Base-by-base conservation (phyloP, 305 asterid genomes). In the Ajuga reptans region DNA sequence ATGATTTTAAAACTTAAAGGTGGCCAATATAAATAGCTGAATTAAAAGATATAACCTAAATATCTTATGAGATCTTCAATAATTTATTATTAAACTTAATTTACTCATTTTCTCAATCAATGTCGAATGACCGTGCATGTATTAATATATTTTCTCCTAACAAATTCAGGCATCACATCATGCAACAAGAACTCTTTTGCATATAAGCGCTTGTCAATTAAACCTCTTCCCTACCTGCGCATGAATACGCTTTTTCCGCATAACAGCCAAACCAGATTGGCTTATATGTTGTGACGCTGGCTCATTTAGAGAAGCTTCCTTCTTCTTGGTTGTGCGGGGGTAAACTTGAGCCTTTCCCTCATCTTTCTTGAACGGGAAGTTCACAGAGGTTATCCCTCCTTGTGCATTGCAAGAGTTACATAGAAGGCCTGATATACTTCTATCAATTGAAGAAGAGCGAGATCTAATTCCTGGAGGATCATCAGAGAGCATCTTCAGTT, bases 231-330 rank as follows among this genome's bases (percentile, higher is more conserved):
- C 84, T 68, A 89, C 96, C 96, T 89, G 96, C 60, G 88, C 85
- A 78, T 84, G 92, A 39, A 89, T 81, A 11, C 95, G 89, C 75
- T 86, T 87, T 78, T 89, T 89, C 63, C 92, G 82, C 51, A 77
- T 78, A 36, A 89, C 87, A 11, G 91, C 84, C 71, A 82, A 77
- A 58, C 89, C 84, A 21, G 95, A 83, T 81, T 83, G 95, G 72
- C 87, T 83, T 78, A 73, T 75, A 73, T 82, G 81, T 51, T 82
- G 92, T 55, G 88, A 84, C 62, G 79, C 80, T 53, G 83, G 78
- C 72, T 82, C 89, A 77, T 76, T 75, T 16, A 69, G 72, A 74
- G 89, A 79, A 77, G 77, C 75, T 57, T 83, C 91, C 76, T 83
- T 87, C 78, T 81, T 79, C 72, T 69, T 89, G 75, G 69, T 65